Evolutionary conservation across 2,329 filamentous ascomycete species (phyloP).

Genomic region (Davidsoniella australis): DNA sequence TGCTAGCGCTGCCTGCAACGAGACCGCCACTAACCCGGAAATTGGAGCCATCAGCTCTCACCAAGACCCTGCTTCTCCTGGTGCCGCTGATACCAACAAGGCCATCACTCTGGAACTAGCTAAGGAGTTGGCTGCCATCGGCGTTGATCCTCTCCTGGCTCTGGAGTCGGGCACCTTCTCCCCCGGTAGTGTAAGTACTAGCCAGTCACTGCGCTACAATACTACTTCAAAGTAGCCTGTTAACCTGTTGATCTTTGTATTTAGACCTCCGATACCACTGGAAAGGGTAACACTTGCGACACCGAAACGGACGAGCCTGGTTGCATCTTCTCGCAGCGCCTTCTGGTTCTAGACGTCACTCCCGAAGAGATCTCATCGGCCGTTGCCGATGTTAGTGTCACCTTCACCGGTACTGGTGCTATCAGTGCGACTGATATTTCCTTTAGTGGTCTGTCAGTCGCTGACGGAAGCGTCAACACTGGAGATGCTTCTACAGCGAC

Average conservation of each 20-base stretch:
- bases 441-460: conserved; percentile 16
- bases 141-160: conserved; percentile 44
- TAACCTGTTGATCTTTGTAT: not conserved
- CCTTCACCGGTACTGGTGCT: conserved; percentile 20
- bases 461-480: conserved; percentile 10
- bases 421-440: conserved; percentile 17
- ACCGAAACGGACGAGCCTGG: conserved; percentile 28
- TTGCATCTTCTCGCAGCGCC: conserved; percentile 35
- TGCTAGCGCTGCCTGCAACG: conserved; percentile 36
- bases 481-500: conserved; percentile 1
- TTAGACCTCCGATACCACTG: conserved; percentile 14
- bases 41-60: conserved; percentile 47
- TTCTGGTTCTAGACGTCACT: conserved; percentile 36
- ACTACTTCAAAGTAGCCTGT: not conserved
- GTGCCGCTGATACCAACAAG: conserved; percentile 42
- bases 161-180: conserved; percentile 46
- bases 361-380: conserved; percentile 33
- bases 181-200: conserved; percentile 33
- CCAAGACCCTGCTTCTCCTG: conserved; percentile 46
- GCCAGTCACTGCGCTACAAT: not conserved
- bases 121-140: conserved; percentile 40
- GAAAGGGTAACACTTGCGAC: conserved; percentile 28
- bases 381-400: conserved; percentile 22
- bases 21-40: conserved; percentile 44
- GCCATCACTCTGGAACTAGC: conserved; percentile 41